These are phyloP conservation scores for Carex parvula DNA, from an alignment of 176 grass and related monocot species.

Conservation along the genomic window DNA sequence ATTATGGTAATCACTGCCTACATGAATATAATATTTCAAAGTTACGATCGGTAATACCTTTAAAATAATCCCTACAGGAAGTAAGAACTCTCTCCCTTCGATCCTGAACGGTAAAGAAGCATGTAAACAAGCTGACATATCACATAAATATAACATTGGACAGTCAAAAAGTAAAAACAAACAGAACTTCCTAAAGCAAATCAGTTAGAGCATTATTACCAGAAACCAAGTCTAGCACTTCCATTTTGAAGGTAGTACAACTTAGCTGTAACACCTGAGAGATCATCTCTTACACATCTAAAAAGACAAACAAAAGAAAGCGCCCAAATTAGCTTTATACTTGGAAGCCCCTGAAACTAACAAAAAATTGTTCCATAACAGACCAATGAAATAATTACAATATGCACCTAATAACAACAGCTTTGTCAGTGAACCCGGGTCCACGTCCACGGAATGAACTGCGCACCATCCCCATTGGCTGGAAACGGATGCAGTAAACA, in stretches of 20 bases:
- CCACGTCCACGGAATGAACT: conserved; percentile 58
- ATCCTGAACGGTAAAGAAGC: conserved; percentile 39
- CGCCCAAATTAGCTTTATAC: neutral
- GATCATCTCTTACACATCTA: conserved; percentile 85
- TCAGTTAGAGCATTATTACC: conserved; percentile 49
- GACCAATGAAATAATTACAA: conserved; percentile 5
- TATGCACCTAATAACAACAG: conserved; percentile 76
- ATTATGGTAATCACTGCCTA: conserved; percentile 2
- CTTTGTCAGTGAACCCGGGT: conserved; percentile 88
- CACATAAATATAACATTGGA: conserved; percentile 5
- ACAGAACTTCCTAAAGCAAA: conserved; percentile 15
- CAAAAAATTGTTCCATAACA: neutral
- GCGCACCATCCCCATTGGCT: conserved; percentile 80
- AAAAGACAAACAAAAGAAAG: conserved; percentile 29
- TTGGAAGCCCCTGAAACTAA: neutral
- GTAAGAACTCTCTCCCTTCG: conserved; percentile 83
- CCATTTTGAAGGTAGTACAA: conserved; percentile 97
- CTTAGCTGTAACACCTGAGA: conserved; percentile 77
- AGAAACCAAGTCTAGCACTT: conserved; percentile 95
- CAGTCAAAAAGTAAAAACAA: conserved; percentile 22
- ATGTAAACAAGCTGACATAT: neutral
- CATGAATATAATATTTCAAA: conserved; percentile 6
- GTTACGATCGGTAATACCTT: conserved; percentile 48
- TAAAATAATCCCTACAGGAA: conserved; percentile 91
- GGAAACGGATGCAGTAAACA: conserved; percentile 25